Conservation (phyloP, 2,329 filamentous ascomycete genomes). For the Aspergillus terreus region DNA sequence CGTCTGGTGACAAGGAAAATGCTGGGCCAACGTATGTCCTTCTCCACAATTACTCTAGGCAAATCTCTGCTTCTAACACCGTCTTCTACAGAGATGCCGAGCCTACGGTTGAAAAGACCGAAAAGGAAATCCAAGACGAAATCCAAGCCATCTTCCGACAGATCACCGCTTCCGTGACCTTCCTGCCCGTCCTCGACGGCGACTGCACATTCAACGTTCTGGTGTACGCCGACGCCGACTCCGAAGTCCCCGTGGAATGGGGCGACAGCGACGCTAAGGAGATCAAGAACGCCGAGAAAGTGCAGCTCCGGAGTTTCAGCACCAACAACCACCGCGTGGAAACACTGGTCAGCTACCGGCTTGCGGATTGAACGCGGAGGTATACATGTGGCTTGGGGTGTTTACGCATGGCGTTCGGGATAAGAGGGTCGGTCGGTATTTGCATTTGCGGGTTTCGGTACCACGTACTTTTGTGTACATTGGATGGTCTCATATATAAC, state of each 20-base stretch:
- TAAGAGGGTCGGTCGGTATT: slow-evolving; percentile 7
- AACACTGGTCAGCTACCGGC: slow-evolving; percentile 88
- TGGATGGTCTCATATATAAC: slow-evolving; percentile 8
- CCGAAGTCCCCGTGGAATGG: slow-evolving; percentile 96
- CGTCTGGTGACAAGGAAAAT: slow-evolving; percentile 67
- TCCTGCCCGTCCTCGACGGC: slow-evolving; percentile 86
- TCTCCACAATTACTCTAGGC: background rate
- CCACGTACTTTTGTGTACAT: slow-evolving; percentile 1
- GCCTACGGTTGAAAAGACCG: slow-evolving; percentile 67
- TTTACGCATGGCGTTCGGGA: slow-evolving; percentile 14
- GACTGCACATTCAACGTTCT: slow-evolving; percentile 99
- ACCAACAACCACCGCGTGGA: slow-evolving; percentile 92
- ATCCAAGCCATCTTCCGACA: slow-evolving; percentile 97
- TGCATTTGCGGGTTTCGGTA: slow-evolving; percentile 18
- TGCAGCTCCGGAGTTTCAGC: slow-evolving; percentile 92
- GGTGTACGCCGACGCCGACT: slow-evolving; percentile 95
- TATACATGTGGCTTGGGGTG: slow-evolving; percentile 12
- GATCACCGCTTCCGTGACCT: slow-evolving; percentile 96
- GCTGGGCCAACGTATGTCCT: slow-evolving; percentile 50
- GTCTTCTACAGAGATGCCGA: slow-evolving; percentile 25
- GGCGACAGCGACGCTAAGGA: slow-evolving; percentile 98
- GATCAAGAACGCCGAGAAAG: slow-evolving; percentile 89
- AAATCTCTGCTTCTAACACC: background rate
- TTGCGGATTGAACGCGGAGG: slow-evolving; percentile 33
- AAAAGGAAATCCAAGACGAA: slow-evolving; percentile 89